Evolutionary conservation across 2,329 filamentous ascomycete genomes (phyloP).

Genomic region (Fusarium pilosicola): DNA sequence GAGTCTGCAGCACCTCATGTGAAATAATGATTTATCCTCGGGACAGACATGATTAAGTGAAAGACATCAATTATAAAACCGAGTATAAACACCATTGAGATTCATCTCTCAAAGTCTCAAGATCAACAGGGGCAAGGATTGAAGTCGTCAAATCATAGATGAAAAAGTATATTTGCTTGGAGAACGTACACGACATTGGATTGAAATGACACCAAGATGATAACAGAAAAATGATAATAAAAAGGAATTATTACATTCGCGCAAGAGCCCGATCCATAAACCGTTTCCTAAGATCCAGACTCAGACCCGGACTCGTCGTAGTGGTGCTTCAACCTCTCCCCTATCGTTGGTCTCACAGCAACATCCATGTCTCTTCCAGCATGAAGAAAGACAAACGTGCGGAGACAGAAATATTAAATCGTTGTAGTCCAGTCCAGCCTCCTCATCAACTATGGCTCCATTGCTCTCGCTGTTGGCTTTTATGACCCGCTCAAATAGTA

Average conservation of each 20-base stretch:
- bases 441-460: constrained; percentile 30
- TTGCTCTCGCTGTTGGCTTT: constrained; percentile 36
- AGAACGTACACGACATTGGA: constrained; percentile 40
- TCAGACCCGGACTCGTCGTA: constrained; percentile 41
- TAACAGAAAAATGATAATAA: constrained; percentile 48
- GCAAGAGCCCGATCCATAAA: constrained; percentile 49
- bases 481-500: constrained; percentile 40
- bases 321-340: constrained; percentile 42
- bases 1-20: neutral
- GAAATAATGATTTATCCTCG: neutral
- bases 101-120: neutral
- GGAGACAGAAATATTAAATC: constrained; percentile 41
- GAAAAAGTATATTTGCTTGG: constrained; percentile 39
- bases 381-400: constrained; percentile 30
- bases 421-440: constrained; percentile 18
- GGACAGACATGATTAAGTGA: neutral
- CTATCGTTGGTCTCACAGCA: constrained; percentile 27
- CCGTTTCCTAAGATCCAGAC: constrained; percentile 37
- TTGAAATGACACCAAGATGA: constrained; percentile 37
- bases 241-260: constrained; percentile 61
- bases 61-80: neutral
- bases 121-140: neutral
- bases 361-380: constrained; percentile 19
- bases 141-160: constrained; percentile 22
- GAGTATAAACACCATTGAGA: no score